Conservation (phyloP, 192 early-diverging fungal genomes). For the Coemansia umbellata region DNA sequence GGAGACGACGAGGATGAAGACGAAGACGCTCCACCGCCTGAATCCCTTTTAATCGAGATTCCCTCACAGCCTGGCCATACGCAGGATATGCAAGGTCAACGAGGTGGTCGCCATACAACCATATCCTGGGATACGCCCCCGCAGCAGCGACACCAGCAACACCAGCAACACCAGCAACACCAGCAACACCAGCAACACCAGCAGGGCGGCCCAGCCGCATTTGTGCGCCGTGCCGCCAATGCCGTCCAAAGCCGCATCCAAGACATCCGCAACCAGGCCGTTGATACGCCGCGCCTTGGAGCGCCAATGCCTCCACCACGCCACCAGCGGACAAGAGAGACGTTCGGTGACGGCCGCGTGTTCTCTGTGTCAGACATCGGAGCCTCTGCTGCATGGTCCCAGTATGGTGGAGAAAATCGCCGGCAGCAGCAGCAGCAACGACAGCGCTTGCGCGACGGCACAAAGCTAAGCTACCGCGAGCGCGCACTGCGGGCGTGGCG, state of each 20-base stretch:
- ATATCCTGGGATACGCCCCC: background rate
- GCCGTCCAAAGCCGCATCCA: constrained; percentile 42
- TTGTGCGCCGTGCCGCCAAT: constrained; percentile 42
- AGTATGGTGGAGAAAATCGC: no score
- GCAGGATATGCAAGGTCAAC: background rate
- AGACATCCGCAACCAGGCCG: constrained; percentile 39
- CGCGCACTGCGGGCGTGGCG: constrained; percentile 77
- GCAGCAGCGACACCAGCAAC: no score
- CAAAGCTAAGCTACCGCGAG: constrained; percentile 47
- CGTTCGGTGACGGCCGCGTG: constrained; percentile 29
- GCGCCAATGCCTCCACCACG: constrained; percentile 44
- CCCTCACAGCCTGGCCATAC: background rate
- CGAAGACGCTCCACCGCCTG: constrained; percentile 29
- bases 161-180: no score
- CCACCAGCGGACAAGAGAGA: constrained; percentile 3
- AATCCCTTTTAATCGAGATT: constrained; percentile 37
- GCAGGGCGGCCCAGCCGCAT: constrained; percentile 11
- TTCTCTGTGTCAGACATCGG: constrained; percentile 8
- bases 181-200: no score
- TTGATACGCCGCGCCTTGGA: constrained; percentile 19
- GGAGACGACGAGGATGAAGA: constrained; percentile 11
- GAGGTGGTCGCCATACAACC: background rate
- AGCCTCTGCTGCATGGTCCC: constrained; percentile 14
- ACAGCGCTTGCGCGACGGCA: constrained; percentile 1
- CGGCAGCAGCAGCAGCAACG: constrained; percentile 10